These are phyloP conservation scores for Diversispora eburnea DNA, from an alignment of 192 early-diverging fungal genomes.

Conservation along the genomic window DNA sequence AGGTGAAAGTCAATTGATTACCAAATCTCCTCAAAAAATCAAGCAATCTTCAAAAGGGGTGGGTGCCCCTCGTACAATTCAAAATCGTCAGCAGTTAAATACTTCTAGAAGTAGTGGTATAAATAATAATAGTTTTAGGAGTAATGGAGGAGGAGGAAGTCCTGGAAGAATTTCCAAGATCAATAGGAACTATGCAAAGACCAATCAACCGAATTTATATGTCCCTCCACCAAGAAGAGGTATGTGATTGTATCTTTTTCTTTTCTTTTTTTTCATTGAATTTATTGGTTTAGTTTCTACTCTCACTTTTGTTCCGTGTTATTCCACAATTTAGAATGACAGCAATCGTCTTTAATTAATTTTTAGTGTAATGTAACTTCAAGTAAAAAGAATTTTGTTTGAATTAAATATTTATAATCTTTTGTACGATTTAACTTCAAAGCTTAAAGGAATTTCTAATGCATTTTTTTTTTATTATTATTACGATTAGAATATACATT, in stretches of 20 bases:
- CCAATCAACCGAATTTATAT: slow-evolving; percentile 7
- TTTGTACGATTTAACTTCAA: too few species aligned
- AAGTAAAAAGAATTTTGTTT: too few species aligned
- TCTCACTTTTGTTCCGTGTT: too few species aligned
- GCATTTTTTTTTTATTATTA: too few species aligned
- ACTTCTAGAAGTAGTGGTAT: neutral
- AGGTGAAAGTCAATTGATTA: neutral
- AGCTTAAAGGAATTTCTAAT: too few species aligned
- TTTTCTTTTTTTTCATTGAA: too few species aligned
- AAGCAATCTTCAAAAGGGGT: neutral
- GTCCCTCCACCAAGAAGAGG: slow-evolving; percentile 22
- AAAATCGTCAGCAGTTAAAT: neutral
- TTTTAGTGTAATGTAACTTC: too few species aligned
- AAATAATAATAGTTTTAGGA: neutral
- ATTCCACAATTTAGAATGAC: too few species aligned
- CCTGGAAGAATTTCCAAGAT: neutral
- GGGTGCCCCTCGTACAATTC: neutral
- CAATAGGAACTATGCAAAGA: neutral
- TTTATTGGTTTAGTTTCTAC: too few species aligned
- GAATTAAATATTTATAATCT: too few species aligned
- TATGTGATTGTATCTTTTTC: neutral
- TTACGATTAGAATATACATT: too few species aligned
- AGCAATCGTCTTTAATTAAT: too few species aligned
- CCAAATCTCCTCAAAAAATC: neutral
- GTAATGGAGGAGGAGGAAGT: neutral